Evolutionary conservation across 768 basidiomycete species (phyloP).

Genomic region (Russula abietina): DNA sequence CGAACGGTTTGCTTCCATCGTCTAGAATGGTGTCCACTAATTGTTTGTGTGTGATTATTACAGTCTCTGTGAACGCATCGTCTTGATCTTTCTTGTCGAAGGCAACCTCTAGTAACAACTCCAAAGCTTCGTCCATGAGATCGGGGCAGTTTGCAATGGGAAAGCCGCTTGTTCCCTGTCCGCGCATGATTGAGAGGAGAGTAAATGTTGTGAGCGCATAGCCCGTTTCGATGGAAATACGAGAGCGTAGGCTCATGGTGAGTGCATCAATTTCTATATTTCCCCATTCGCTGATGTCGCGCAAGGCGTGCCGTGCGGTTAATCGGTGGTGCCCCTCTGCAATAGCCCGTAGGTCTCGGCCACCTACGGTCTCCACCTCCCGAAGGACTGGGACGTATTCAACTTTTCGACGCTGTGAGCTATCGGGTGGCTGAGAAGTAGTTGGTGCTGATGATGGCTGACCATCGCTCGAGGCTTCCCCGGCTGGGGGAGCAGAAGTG

Average conservation of each 20-base stretch:
- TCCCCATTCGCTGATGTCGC: constrained; percentile 78
- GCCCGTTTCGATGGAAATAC: constrained; percentile 76
- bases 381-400: constrained; percentile 81
- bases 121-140: constrained; percentile 79
- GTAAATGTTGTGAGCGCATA: constrained; percentile 87
- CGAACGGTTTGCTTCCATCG: constrained; percentile 53
- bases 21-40: constrained; percentile 55
- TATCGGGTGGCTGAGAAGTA: constrained; percentile 27
- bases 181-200: constrained; percentile 72
- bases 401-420: constrained; percentile 68
- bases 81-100: constrained; percentile 47
- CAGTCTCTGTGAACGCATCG: constrained; percentile 8
- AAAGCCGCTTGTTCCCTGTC: constrained; percentile 62
- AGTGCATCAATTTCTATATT: constrained; percentile 87
- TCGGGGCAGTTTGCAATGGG: constrained; percentile 71
- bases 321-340: constrained; percentile 51
- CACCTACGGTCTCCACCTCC: constrained; percentile 70
- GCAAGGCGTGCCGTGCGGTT: constrained; percentile 53
- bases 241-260: constrained; percentile 85
- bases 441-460: background rate
- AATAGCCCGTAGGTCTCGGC: constrained; percentile 67
- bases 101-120: constrained; percentile 77
- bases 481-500: constrained; percentile 25
- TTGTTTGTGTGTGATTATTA: constrained; percentile 59
- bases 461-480: constrained; percentile 8